phyloP scores from a whole-genome alignment of 2,329 filamentous ascomycete genomes.

The Chaetothyriales sp. region DNA sequence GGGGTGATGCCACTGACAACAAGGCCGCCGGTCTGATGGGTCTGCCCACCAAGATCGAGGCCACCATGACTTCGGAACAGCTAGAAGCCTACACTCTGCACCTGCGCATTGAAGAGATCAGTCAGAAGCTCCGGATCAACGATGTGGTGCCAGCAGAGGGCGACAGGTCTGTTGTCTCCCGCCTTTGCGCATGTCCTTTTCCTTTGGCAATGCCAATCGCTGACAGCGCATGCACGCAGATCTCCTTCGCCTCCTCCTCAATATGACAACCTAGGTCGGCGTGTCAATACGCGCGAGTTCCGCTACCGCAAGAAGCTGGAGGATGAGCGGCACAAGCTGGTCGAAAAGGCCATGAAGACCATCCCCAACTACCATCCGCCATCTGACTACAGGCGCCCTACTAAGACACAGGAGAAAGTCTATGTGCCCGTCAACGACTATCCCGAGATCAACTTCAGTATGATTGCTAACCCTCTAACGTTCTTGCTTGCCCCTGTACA shows the following conservation, averaged over 20 bases:
- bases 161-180: conserved; percentile 54
- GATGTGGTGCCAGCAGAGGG: conserved; percentile 95
- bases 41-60: conserved; percentile 85
- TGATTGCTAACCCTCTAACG: conserved; percentile 98
- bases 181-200: background rate
- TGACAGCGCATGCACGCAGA: conserved; percentile 34
- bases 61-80: conserved; percentile 97
- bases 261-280: conserved; percentile 97
- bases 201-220: conserved; percentile 1
- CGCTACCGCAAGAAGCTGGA: conserved; percentile 96
- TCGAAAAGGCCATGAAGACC: conserved; percentile 98
- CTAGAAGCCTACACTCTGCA: conserved; percentile 93
- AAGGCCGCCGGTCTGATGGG: conserved; percentile 98
- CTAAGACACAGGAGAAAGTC: conserved; percentile 99
- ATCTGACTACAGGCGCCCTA: conserved; percentile 93
- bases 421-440: conserved; percentile 99
- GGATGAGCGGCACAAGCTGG: conserved; percentile 95
- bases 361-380: conserved; percentile 99
- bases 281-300: conserved; percentile 98
- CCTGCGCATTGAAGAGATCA: conserved; percentile 96
- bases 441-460: conserved; percentile 99
- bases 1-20: conserved; percentile 95
- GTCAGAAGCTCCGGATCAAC: conserved; percentile 96
- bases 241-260: conserved; percentile 91
- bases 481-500: conserved; percentile 42